A percentile compares a stretch with the other conserved stretches of the same genome.
phyloP scores from a whole-genome alignment of 257 asterid species.

The Capsicum baccatum region DNA sequence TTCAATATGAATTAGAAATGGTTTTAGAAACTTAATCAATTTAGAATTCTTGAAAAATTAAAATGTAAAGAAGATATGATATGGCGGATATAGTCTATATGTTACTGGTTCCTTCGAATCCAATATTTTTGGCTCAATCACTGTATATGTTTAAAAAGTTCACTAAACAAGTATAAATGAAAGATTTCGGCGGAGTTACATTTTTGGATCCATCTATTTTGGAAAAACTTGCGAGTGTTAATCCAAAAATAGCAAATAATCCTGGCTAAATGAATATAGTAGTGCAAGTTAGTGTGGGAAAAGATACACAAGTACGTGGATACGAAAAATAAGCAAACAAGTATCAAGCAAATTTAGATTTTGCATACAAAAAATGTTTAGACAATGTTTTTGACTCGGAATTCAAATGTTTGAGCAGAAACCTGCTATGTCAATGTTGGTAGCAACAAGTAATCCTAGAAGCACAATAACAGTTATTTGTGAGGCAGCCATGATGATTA shows the following conservation, averaged over 20 bases:
- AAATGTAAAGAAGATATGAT: neutral
- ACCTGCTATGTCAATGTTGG: neutral
- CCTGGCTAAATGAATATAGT: neutral
- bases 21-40: neutral
- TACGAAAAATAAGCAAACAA: neutral
- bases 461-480: neutral
- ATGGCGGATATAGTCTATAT: neutral
- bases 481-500: neutral
- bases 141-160: neutral
- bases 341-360: neutral
- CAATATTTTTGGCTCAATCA: neutral
- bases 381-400: too few species aligned
- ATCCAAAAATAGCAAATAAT: neutral
- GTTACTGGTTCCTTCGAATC: neutral
- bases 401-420: neutral
- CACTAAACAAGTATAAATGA: neutral
- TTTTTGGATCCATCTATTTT: neutral
- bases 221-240: neutral
- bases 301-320: neutral
- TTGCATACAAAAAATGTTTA: too few species aligned
- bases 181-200: neutral
- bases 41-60: too few species aligned
- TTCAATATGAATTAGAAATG: neutral
- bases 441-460: conserved; percentile 18
- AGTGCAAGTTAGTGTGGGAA: neutral